Base-by-base conservation (phyloP, 1,284 basidiomycete species). In the Leccinum fallax region DNA sequence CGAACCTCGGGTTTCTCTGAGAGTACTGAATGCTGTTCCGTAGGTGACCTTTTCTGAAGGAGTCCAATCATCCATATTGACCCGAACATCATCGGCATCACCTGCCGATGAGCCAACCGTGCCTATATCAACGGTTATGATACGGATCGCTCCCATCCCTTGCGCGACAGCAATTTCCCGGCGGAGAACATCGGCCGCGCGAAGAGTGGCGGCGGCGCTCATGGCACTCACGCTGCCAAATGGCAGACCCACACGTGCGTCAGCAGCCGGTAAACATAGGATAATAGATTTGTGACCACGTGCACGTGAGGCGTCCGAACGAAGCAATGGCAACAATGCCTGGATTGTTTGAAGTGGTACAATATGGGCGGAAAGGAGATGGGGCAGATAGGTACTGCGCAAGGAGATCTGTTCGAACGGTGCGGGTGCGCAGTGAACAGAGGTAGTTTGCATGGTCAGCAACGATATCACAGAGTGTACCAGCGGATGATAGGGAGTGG, bases 281-380 rank as follows among this genome's bases (percentile, higher is more conserved):
- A 93, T 77, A 63, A 93, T 85, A 26, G 84, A 83, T 71, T 86
- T 87, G 69, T 80, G 83, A 49, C 81, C 82, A 52, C 69, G 72
- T 69, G 66, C 82, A 74, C 51, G 85, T 78, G 56, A 81, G 80
- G 86, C 81, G 26, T 82, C 83, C 19, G 83, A 81, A 60, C 91
- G 88, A 51, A 93, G 78, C 30, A 92, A 79, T 5, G 92, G 91
- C 36, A 93, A 78, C 26, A 95, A 81, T 1, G 86, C 83, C 67
- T 93, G 92, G 51, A 93, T 82, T 60, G 87, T 82, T 66, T 88
- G 86, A 49, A 93, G 80, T 16, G 91, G 91, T 2, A 85, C 85
- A 65, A 92, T 79, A 67, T 93, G 91, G 0, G 90, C 87, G 2
- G 85, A 83, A 58, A 80, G 84, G 57, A 93, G 81, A 71, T 90